Evolutionary conservation across 2,329 filamentous ascomycete species (phyloP).

Genomic region (Aspergillus ibericus): DNA sequence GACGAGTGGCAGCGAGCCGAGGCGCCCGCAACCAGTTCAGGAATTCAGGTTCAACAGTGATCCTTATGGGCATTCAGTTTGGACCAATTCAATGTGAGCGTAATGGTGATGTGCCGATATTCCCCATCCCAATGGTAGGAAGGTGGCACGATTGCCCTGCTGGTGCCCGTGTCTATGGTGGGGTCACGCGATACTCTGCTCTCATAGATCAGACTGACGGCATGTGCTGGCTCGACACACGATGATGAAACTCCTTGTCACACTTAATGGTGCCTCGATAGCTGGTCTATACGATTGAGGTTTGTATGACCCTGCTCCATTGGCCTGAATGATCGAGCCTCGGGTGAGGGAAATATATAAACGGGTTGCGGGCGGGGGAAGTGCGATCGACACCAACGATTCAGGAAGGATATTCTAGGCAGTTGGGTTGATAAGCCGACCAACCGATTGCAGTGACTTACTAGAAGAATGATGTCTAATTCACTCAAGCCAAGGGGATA

Average conservation of each 20-base stretch:
- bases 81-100: not conserved
- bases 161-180: not conserved
- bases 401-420: too few relatives aligned
- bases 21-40: not conserved
- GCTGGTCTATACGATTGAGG: too few relatives aligned
- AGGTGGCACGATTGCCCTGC: not conserved
- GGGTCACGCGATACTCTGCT: conserved; percentile 1
- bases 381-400: too few relatives aligned
- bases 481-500: too few relatives aligned
- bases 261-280: not conserved
- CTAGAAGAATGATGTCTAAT: too few relatives aligned
- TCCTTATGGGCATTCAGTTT: not conserved
- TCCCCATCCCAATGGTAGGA: not conserved
- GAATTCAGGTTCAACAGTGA: not conserved
- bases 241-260: not conserved
- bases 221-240: not conserved
- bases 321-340: too few relatives aligned
- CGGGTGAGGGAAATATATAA: too few relatives aligned
- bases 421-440: too few relatives aligned
- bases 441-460: too few relatives aligned
- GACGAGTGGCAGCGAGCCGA: not conserved
- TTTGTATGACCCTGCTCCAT: too few relatives aligned
- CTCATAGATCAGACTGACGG: not conserved
- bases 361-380: too few relatives aligned
- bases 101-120: not conserved